A percentile compares a stretch with the other conserved stretches of the same genome.
Evolutionary conservation across 805 yeast species (phyloP).

Genomic region (Ogataea nonfermentans): DNA sequence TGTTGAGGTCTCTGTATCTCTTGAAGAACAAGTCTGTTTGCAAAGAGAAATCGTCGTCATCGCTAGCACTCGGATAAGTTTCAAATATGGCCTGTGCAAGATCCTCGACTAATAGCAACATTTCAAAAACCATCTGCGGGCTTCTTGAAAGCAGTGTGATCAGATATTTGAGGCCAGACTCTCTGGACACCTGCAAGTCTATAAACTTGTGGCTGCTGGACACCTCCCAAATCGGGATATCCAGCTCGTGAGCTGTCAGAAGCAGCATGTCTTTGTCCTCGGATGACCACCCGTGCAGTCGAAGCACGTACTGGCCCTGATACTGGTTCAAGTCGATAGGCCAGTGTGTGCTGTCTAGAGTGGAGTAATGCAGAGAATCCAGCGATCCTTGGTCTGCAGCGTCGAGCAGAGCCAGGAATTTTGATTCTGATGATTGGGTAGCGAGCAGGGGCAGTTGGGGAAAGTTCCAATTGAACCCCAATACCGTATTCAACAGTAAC

Average conservation of each 20-base stretch:
- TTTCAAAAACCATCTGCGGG: slow-evolving; percentile 23
- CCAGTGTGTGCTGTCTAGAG: slow-evolving; percentile 28
- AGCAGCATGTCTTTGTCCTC: slow-evolving; percentile 24
- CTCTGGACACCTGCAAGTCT: slow-evolving; percentile 40
- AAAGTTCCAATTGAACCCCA: neutral
- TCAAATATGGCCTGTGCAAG: slow-evolving; percentile 56
- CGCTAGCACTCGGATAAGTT: slow-evolving; percentile 42
- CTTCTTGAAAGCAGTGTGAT: slow-evolving; percentile 2
- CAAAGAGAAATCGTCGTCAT: slow-evolving; percentile 1
- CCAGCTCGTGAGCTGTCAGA: slow-evolving; percentile 18
- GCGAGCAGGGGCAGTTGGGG: slow-evolving; percentile 3
- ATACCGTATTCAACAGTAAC: neutral
- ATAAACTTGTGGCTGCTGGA: slow-evolving; percentile 40
- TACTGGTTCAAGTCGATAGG: slow-evolving; percentile 45
- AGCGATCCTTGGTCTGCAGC: neutral
- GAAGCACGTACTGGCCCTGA: slow-evolving; percentile 42
- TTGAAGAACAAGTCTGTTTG: slow-evolving; percentile 60
- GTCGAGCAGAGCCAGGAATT: neutral
- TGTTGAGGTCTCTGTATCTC: slow-evolving; percentile 63
- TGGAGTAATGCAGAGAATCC: slow-evolving; percentile 31
- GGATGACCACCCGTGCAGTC: slow-evolving; percentile 37
- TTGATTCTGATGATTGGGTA: neutral
- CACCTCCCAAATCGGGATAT: slow-evolving; percentile 50
- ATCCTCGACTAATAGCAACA: slow-evolving; percentile 51
- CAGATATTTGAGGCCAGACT: slow-evolving; percentile 26